These are phyloP conservation scores for Pseudogymnoascus verrucosus DNA, from an alignment of 2,329 filamentous ascomycete genomes.

Conservation along the genomic window DNA sequence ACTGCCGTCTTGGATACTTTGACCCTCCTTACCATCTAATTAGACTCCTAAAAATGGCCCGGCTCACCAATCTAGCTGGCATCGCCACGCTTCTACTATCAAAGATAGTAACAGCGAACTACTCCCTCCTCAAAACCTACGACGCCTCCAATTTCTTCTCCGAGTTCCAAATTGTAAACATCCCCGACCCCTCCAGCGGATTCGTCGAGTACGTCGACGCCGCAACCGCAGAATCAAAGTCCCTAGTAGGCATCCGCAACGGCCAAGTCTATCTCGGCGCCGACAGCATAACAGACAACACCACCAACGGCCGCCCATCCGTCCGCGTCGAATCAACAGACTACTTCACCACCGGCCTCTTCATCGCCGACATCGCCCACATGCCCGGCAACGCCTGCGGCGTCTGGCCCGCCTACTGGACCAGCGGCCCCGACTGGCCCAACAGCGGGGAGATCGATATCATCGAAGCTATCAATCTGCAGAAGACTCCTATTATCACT, in stretches of 20 bases:
- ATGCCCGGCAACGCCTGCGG: constrained; percentile 48
- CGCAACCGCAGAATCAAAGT: background rate
- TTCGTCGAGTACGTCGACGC: constrained; percentile 38
- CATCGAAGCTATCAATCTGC: constrained; percentile 42
- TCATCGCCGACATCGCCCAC: constrained; percentile 50
- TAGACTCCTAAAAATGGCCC: background rate
- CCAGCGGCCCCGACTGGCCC: constrained; percentile 56
- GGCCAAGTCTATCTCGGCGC: constrained; percentile 31
- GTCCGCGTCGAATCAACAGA: constrained; percentile 51
- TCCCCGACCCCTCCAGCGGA: constrained; percentile 35
- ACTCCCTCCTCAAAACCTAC: background rate
- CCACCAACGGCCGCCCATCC: constrained; percentile 24
- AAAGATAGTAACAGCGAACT: background rate
- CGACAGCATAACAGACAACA: constrained; percentile 40
- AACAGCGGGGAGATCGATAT: constrained; percentile 52
- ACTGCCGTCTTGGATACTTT: no score
- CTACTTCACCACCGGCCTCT: constrained; percentile 45
- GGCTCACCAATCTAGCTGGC: background rate
- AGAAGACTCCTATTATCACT: constrained; percentile 37
- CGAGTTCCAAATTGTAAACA: constrained; percentile 37
- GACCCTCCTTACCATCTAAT: no score
- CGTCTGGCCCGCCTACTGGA: constrained; percentile 53
- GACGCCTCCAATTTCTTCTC: constrained; percentile 33
- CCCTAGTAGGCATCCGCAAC: background rate
- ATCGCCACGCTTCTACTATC: background rate